Conservation (phyloP, 176 grass and related monocot species). For the Pontederia paniculata region DNA sequence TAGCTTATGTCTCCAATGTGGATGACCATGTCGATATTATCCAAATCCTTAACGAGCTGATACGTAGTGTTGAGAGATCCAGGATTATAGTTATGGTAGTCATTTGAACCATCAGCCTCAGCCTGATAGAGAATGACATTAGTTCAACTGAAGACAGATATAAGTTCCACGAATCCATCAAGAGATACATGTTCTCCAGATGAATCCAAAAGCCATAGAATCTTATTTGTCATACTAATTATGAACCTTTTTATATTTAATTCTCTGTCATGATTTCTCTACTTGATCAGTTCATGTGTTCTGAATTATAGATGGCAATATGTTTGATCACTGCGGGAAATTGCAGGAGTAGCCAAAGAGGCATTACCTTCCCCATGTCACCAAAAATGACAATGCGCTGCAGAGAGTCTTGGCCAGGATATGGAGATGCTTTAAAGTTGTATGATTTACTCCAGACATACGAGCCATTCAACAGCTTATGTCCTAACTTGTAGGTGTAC, state of each 20-base stretch:
- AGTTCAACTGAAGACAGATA: too few species aligned
- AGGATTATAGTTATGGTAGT: conserved; percentile 63
- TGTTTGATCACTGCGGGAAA: too few species aligned
- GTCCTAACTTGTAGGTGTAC: conserved; percentile 70
- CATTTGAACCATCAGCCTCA: conserved; percentile 74
- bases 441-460: conserved; percentile 62
- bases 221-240: too few species aligned
- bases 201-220: too few species aligned
- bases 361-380: conserved; percentile 70
- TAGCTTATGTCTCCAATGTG: conserved; percentile 77
- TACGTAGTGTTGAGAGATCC: conserved; percentile 79
- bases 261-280: too few species aligned
- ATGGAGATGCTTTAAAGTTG: conserved; percentile 76
- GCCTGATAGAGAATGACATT: conserved; percentile 28
- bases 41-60: conserved; percentile 70
- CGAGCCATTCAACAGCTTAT: conserved; percentile 47
- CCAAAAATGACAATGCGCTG: conserved; percentile 77
- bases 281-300: too few species aligned
- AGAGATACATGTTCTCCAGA: too few species aligned
- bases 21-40: conserved; percentile 77
- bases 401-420: conserved; percentile 74
- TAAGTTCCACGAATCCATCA: too few species aligned
- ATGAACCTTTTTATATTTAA: too few species aligned
- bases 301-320: too few species aligned
- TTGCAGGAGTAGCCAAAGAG: too few species aligned